These are phyloP conservation scores for Geranium brycei DNA, from an alignment of 345 rosid species.

Conservation along the genomic window DNA sequence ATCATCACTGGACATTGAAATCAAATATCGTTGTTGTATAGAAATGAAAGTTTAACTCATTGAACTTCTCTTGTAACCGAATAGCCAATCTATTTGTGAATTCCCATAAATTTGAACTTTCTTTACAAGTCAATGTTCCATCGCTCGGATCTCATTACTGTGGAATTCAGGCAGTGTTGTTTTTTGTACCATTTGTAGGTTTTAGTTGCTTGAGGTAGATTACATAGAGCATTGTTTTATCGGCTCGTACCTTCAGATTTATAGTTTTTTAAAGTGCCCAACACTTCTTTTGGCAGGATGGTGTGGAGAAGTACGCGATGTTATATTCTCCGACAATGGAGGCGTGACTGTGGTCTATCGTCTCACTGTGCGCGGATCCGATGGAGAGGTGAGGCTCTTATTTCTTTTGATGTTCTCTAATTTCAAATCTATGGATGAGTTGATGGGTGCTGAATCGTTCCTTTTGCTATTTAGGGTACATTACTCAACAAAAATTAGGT, in stretches of 20 bases:
- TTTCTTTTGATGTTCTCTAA: conserved; percentile 6
- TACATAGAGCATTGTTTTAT: no score
- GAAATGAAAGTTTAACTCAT: background rate
- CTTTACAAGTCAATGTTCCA: no score
- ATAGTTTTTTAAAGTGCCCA: background rate
- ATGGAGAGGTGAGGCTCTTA: conserved; percentile 63
- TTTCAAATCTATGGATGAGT: background rate
- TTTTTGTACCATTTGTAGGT: background rate
- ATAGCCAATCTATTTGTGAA: background rate
- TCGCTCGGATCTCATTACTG: background rate
- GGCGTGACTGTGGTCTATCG: conserved; percentile 87
- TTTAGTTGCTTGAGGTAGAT: no score
- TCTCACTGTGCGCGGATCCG: conserved; percentile 85
- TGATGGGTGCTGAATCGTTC: no score
- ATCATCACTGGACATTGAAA: background rate
- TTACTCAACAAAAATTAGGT: no score
- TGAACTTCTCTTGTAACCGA: background rate
- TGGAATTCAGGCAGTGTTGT: background rate
- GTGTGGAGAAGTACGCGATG: conserved; percentile 98
- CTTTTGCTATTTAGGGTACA: no score
- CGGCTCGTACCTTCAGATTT: background rate
- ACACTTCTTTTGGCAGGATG: conserved; percentile 40
- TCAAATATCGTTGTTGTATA: background rate
- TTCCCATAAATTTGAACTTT: background rate
- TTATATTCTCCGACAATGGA: conserved; percentile 78